Percentiles rank a stretch among this genome's conserved stretches.
phyloP scores from a whole-genome alignment of 768 basidiomycete species.

The Agaricus sinodeliciosus region DNA sequence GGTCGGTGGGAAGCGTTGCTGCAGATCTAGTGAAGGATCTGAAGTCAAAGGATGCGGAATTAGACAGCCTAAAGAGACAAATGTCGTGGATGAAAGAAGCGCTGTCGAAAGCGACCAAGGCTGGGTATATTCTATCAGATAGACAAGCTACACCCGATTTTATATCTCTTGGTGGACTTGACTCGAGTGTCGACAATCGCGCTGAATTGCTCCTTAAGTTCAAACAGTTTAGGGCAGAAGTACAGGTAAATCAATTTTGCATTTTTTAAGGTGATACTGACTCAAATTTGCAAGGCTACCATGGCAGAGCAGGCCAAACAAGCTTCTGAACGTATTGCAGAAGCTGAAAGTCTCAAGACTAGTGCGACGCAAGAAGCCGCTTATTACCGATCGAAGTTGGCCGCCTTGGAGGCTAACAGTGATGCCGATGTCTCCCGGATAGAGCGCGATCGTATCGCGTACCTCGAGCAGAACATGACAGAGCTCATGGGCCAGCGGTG shows the following conservation, averaged over 20 bases:
- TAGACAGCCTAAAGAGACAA: constrained; percentile 69
- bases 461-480: constrained; percentile 69
- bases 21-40: constrained; percentile 76
- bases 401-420: constrained; percentile 70
- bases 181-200: constrained; percentile 42
- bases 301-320: constrained; percentile 70
- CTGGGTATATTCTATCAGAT: constrained; percentile 69
- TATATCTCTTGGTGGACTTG: constrained; percentile 24
- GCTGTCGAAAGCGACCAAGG: constrained; percentile 62
- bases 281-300: constrained; percentile 41
- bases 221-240: constrained; percentile 81
- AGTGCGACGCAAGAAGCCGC: constrained; percentile 91
- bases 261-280: constrained; percentile 2
- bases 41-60: constrained; percentile 75
- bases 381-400: constrained; percentile 92
- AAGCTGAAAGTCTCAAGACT: constrained; percentile 69
- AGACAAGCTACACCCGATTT: constrained; percentile 37
- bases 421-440: constrained; percentile 60
- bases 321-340: constrained; percentile 70
- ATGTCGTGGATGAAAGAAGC: constrained; percentile 85
- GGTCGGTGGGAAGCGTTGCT: constrained; percentile 63
- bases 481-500: constrained; percentile 56
- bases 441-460: constrained; percentile 70
- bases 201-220: constrained; percentile 73
- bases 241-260: constrained; percentile 58